phyloP scores from a whole-genome alignment of 2,329 filamentous ascomycete genomes.

The Parafenestella ontariensis region DNA sequence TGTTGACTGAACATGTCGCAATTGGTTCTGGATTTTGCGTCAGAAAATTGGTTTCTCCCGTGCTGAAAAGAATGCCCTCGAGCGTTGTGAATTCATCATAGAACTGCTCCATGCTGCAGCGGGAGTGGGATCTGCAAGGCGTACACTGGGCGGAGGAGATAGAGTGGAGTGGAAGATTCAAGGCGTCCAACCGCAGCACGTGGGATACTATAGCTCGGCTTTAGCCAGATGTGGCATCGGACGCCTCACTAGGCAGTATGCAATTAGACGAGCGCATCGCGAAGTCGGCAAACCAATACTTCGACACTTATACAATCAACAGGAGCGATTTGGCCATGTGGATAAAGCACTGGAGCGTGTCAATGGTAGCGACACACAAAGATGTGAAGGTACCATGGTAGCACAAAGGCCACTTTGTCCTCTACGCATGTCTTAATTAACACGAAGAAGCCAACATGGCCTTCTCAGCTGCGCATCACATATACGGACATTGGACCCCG shows the following conservation, averaged over 20 bases:
- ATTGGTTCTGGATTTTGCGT: not conserved
- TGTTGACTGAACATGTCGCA: not conserved
- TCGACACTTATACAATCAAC: too few species aligned
- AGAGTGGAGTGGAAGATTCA: not conserved
- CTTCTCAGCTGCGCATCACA: slow-evolving; percentile 11
- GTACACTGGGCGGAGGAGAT: not conserved
- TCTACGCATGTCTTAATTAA: slow-evolving; percentile 6
- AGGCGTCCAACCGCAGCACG: not conserved
- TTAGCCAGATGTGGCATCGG: not conserved
- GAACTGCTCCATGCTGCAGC: too few species aligned
- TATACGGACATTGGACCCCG: slow-evolving; percentile 9
- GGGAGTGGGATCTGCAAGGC: not conserved
- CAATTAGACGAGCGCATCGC: not conserved
- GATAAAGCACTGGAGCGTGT: not conserved
- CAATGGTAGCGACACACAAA: not conserved
- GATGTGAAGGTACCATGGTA: not conserved
- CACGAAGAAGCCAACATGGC: slow-evolving; percentile 22
- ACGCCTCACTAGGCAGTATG: not conserved
- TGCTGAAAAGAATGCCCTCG: not conserved
- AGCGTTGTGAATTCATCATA: not conserved
- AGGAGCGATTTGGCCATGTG: too few species aligned
- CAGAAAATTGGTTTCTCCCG: not conserved
- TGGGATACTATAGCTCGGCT: not conserved
- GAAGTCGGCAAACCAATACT: too few species aligned
- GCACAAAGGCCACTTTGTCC: slow-evolving; percentile 8